These are phyloP conservation scores for Ambrosia hybrid DNA, from an alignment of 140 eudicot genomes.

Conservation along the genomic window DNA sequence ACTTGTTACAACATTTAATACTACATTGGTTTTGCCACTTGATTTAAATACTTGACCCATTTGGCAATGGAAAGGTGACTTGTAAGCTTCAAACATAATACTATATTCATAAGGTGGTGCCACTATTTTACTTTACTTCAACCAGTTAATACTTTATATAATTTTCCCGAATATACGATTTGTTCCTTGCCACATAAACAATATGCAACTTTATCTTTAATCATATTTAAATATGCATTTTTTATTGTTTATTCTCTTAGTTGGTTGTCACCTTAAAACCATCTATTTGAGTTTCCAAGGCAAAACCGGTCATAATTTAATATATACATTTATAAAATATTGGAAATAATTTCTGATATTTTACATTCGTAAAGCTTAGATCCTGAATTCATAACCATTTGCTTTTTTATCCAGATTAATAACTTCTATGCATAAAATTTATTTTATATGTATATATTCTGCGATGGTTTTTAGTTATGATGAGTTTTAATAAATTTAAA, in stretches of 20 bases:
- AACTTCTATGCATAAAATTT: too few species aligned
- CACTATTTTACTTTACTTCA: conserved; percentile 39
- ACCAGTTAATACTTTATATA: conserved; percentile 22
- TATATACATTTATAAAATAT: not conserved
- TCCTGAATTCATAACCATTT: too few species aligned
- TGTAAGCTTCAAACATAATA: conserved; percentile 33
- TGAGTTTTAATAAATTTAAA: too few species aligned
- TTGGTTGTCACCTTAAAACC: conserved; percentile 42
- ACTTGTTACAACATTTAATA: too few species aligned
- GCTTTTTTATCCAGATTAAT: too few species aligned
- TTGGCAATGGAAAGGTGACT: conserved; percentile 29
- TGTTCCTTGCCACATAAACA: conserved; percentile 32
- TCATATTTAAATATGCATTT: conserved; percentile 3
- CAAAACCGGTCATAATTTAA: conserved; percentile 21
- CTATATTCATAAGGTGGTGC: conserved; percentile 23
- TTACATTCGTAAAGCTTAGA: not conserved
- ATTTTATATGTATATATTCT: too few species aligned
- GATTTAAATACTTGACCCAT: too few species aligned
- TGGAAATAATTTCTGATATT: not conserved
- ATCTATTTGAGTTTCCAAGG: conserved; percentile 31
- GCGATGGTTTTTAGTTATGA: too few species aligned
- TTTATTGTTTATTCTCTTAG: conserved; percentile 10
- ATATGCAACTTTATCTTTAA: conserved; percentile 17
- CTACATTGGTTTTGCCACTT: too few species aligned
- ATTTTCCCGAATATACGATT: conserved; percentile 28